phyloP scores from a whole-genome alignment of 192 early-diverging fungal genomes.

The Paraglomus occultum region DNA sequence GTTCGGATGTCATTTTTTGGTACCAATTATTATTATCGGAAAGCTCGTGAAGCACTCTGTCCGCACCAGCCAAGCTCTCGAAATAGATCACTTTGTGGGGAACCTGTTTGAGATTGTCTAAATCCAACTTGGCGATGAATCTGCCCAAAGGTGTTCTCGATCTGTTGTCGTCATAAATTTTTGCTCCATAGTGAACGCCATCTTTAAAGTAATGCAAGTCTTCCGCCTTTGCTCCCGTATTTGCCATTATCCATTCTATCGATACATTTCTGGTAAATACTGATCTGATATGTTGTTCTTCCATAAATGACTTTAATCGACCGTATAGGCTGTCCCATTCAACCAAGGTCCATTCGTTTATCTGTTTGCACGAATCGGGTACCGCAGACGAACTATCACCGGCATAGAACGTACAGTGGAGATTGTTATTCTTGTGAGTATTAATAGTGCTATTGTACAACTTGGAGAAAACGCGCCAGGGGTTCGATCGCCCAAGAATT shows the following conservation, averaged over 20 bases:
- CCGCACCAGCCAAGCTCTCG: constrained; percentile 50
- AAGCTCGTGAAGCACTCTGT: constrained; percentile 44
- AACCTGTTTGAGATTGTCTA: constrained; percentile 38
- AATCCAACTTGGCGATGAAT: constrained; percentile 32
- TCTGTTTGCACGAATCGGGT: constrained; percentile 51
- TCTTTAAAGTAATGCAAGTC: constrained; percentile 44
- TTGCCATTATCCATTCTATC: background rate
- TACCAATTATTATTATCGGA: constrained; percentile 40
- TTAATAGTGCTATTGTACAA: constrained; percentile 47
- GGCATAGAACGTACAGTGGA: constrained; percentile 38
- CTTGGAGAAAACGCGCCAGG: constrained; percentile 33
- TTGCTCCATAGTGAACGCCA: constrained; percentile 39
- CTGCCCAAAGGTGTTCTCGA: constrained; percentile 24
- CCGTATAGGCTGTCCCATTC: constrained; percentile 56
- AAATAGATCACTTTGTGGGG: constrained; percentile 52
- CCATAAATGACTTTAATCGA: constrained; percentile 21
- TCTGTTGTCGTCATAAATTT: constrained; percentile 42
- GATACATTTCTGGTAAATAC: background rate
- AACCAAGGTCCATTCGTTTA: constrained; percentile 50
- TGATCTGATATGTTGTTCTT: background rate
- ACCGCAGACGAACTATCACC: constrained; percentile 31
- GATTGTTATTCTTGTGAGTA: constrained; percentile 50
- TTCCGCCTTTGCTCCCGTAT: background rate
- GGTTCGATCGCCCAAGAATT: constrained; percentile 29
- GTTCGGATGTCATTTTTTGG: constrained; percentile 37